Percentiles rank a stretch among this genome's conserved stretches.
phyloP scores from a whole-genome alignment of 805 yeast species.

The Pichia cephalocereana region DNA sequence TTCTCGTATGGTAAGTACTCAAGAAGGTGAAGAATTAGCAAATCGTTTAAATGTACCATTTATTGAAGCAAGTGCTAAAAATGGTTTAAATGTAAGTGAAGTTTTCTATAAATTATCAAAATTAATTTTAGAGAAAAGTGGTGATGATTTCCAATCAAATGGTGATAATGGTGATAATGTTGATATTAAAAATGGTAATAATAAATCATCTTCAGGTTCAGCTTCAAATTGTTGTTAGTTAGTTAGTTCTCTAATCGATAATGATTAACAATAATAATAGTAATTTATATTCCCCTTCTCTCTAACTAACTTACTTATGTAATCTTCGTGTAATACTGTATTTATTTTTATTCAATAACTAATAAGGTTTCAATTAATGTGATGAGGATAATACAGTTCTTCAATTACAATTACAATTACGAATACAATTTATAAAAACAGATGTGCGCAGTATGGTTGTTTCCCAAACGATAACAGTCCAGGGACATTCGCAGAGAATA shows the following conservation, averaged over 20 bases:
- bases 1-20: constrained; percentile 75
- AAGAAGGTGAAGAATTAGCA: constrained; percentile 88
- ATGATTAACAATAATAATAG: too few species aligned
- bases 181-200: constrained; percentile 19
- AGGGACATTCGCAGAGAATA: constrained; percentile 89
- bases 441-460: constrained; percentile 98
- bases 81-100: constrained; percentile 84
- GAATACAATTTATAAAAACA: constrained; percentile 1
- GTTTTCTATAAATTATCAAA: constrained; percentile 85
- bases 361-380: too few species aligned
- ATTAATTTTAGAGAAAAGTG: constrained; percentile 72
- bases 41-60: constrained; percentile 81
- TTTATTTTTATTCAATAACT: too few species aligned
- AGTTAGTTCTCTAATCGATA: background rate
- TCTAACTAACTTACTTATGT: too few species aligned
- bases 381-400: too few species aligned
- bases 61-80: constrained; percentile 94
- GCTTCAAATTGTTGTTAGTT: constrained; percentile 22
- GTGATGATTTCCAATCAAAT: constrained; percentile 27
- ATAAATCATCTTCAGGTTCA: constrained; percentile 7
- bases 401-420: too few species aligned
- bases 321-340: background rate
- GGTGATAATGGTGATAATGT: constrained; percentile 15
- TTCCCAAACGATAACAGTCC: constrained; percentile 98
- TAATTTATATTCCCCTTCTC: too few species aligned